A percentile compares a stretch with the other conserved stretches of the same genome.
These are phyloP conservation scores for Lactarius pseudohatsudake DNA, from an alignment of 768 basidiomycete species.

Conservation along the genomic window DNA sequence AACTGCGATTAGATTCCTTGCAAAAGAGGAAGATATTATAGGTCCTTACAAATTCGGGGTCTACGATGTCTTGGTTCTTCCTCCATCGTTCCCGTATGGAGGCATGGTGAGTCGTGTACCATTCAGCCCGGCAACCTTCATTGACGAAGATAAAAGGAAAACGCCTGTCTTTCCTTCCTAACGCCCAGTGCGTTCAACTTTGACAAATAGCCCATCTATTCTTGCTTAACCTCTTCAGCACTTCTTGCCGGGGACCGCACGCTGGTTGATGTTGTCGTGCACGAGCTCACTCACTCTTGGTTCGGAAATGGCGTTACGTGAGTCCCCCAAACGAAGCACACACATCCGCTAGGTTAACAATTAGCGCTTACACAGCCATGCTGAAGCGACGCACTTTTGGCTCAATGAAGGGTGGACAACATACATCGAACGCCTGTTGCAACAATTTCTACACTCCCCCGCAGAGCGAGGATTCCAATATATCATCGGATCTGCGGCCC, in stretches of 20 bases:
- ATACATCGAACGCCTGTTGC: conserved; percentile 83
- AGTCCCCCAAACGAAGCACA: conserved; percentile 21
- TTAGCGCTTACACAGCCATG: conserved; percentile 45
- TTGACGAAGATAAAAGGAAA: conserved; percentile 56
- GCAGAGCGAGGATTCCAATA: conserved; percentile 79
- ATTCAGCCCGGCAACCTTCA: background rate
- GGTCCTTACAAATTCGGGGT: conserved; percentile 81
- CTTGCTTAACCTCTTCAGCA: conserved; percentile 42
- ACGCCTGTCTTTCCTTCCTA: conserved; percentile 83
- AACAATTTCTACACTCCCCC: conserved; percentile 65
- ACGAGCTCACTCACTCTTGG: conserved; percentile 86
- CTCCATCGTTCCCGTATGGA: conserved; percentile 91
- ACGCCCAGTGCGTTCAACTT: conserved; percentile 67
- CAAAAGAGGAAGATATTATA: conserved; percentile 71
- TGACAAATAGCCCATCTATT: background rate
- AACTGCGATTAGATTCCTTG: conserved; percentile 56
- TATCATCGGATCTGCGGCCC: conserved; percentile 68
- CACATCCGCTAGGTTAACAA: background rate
- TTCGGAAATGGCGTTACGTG: conserved; percentile 90
- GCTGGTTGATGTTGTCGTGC: conserved; percentile 85
- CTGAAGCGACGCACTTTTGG: conserved; percentile 80
- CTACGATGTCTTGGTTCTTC: conserved; percentile 86
- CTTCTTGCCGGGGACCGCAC: conserved; percentile 85
- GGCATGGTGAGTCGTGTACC: conserved; percentile 60
- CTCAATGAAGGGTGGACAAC: conserved; percentile 94